These are phyloP conservation scores for Tephrocybe rancida DNA, from an alignment of 768 basidiomycete species.

Conservation along the genomic window DNA sequence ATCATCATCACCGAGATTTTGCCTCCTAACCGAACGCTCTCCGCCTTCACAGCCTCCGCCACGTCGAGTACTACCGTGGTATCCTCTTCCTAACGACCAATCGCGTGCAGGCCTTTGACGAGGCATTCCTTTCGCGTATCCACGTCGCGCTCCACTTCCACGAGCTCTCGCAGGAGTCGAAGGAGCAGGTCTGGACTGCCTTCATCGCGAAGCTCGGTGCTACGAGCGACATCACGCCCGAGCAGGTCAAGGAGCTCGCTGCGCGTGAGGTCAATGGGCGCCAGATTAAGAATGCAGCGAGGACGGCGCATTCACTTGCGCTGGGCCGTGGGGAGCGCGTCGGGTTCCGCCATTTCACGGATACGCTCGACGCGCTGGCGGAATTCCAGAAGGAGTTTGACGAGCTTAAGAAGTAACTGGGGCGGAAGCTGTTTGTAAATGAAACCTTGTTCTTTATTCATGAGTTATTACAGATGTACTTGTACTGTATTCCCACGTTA, in stretches of 20 bases:
- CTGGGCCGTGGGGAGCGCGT: slow-evolving; percentile 41
- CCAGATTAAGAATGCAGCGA: slow-evolving; percentile 69
- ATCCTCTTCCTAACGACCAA: slow-evolving; percentile 60
- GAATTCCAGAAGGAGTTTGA: slow-evolving; percentile 8
- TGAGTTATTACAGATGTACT: too few species aligned
- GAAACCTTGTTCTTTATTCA: too few species aligned
- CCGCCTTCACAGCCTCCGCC: slow-evolving; percentile 43
- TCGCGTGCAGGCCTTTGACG: slow-evolving; percentile 61
- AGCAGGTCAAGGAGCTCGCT: slow-evolving; percentile 48
- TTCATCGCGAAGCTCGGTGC: slow-evolving; percentile 52
- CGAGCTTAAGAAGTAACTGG: neutral
- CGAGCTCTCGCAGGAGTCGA: slow-evolving; percentile 52
- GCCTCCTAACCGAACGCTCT: too few species aligned
- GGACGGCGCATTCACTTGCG: slow-evolving; percentile 62
- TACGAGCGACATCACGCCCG: slow-evolving; percentile 33
- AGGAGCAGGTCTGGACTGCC: slow-evolving; percentile 59
- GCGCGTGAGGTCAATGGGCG: slow-evolving; percentile 58
- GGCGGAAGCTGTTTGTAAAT: too few species aligned
- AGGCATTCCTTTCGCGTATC: slow-evolving; percentile 68
- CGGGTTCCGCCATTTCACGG: neutral
- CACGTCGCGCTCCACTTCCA: slow-evolving; percentile 68
- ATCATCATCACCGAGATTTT: neutral
- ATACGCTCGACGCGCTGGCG: slow-evolving; percentile 6
- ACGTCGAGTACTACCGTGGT: slow-evolving; percentile 57
- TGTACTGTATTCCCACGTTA: too few species aligned